Conservation (phyloP, 768 basidiomycete species). For the Hirschioporus abietinus region DNA sequence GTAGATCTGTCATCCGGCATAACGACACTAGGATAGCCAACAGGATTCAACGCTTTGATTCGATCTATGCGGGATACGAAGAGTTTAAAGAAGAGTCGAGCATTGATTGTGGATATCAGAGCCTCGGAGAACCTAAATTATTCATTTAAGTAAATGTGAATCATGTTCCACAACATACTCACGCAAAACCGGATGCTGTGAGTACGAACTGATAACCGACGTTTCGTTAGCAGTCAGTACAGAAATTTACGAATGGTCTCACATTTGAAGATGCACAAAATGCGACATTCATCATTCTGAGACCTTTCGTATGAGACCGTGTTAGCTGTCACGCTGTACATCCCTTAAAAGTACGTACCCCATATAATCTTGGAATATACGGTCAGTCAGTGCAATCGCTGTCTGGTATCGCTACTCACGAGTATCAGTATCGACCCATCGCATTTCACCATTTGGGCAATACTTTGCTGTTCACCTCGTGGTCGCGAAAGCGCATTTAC, state of each 20-base stretch:
- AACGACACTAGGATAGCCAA: background rate
- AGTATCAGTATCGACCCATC: background rate
- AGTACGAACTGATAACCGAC: background rate
- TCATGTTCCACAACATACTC: background rate
- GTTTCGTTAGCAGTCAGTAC: background rate
- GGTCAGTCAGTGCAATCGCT: background rate
- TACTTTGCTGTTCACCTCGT: background rate
- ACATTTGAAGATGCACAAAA: background rate
- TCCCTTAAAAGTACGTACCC: background rate
- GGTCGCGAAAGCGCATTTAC: background rate
- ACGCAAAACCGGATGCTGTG: background rate
- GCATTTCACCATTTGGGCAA: background rate
- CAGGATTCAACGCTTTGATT: background rate
- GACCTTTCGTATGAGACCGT: background rate
- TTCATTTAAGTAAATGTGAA: background rate
- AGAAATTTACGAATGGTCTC: background rate
- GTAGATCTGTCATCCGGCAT: background rate
- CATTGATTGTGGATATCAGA: background rate
- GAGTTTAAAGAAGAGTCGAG: background rate
- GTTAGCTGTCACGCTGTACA: background rate
- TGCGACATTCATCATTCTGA: background rate
- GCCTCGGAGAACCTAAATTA: background rate
- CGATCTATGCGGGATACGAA: background rate
- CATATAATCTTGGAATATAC: background rate
- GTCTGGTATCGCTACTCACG: background rate